Percentiles rank a stretch among this genome's conserved stretches.
phyloP scores from a whole-genome alignment of 768 basidiomycete genomes.

The Hericium alpestre region DNA sequence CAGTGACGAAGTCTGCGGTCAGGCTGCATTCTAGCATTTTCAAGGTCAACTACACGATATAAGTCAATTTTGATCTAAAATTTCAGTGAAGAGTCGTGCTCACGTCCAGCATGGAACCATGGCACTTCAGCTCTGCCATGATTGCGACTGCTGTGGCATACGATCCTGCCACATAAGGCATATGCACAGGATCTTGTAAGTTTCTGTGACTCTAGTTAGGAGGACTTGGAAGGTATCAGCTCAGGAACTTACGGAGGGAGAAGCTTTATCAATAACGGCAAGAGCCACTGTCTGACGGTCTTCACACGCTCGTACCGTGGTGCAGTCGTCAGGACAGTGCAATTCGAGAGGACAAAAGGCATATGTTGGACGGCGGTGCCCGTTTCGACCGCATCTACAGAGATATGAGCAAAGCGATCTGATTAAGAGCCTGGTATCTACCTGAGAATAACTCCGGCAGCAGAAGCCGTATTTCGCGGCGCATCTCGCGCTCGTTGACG shows the following conservation, averaged over 20 bases:
- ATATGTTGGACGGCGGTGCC: neutral
- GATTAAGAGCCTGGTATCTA: neutral
- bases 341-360: slow-evolving; percentile 25
- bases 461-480: slow-evolving; percentile 53
- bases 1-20: slow-evolving; percentile 42
- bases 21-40: slow-evolving; percentile 41
- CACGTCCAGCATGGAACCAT: slow-evolving; percentile 61
- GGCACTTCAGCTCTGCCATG: slow-evolving; percentile 53
- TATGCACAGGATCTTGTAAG: slow-evolving; percentile 3
- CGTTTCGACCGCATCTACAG: neutral
- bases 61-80: neutral
- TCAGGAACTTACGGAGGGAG: slow-evolving; percentile 33
- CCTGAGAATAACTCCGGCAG: slow-evolving; percentile 52
- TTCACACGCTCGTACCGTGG: slow-evolving; percentile 69
- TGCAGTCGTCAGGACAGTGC: slow-evolving; percentile 38
- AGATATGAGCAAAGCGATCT: neutral
- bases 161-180: slow-evolving; percentile 32
- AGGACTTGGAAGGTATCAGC: neutral
- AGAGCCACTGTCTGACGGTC: slow-evolving; percentile 59
- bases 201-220: neutral
- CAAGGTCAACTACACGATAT: slow-evolving; percentile 21
- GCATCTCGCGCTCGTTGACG: slow-evolving; percentile 55
- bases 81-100: slow-evolving; percentile 10
- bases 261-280: slow-evolving; percentile 54
- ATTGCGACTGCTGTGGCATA: slow-evolving; percentile 51